Percentiles rank a stretch among this genome's conserved stretches.
Evolutionary conservation across 2,329 filamentous ascomycete genomes (phyloP).

Genomic region (Tolypocladium amazonense): DNA sequence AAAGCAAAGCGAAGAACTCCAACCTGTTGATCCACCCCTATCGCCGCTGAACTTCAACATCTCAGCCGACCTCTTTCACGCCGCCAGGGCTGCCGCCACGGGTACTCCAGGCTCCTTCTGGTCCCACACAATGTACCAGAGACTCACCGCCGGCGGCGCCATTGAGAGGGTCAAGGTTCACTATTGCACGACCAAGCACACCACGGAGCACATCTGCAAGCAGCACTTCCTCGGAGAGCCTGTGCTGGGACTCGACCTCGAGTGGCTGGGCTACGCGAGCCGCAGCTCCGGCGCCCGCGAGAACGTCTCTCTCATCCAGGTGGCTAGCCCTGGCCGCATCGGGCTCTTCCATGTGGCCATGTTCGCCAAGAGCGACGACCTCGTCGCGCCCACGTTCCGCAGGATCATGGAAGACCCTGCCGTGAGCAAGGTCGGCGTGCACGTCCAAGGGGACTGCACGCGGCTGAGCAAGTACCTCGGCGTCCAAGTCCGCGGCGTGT

Average conservation of each 20-base stretch:
- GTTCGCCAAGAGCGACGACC: constrained; percentile 40
- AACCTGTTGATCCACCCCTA: constrained; percentile 10
- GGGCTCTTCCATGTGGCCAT: constrained; percentile 72
- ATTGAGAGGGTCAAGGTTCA: constrained; percentile 54
- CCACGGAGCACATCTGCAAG: constrained; percentile 55
- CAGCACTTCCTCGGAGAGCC: constrained; percentile 57
- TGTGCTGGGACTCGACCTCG: constrained; percentile 79
- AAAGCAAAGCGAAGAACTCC: neutral
- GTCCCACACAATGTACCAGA: constrained; percentile 58
- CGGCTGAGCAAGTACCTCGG: constrained; percentile 56
- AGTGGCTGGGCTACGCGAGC: constrained; percentile 57
- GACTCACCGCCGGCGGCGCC: constrained; percentile 27
- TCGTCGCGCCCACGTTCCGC: constrained; percentile 62
- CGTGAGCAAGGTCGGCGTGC: constrained; percentile 68
- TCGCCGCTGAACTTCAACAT: constrained; percentile 20
- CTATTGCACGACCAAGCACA: constrained; percentile 61
- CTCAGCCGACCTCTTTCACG: constrained; percentile 17
- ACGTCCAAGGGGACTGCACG: constrained; percentile 59
- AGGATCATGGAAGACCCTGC: constrained; percentile 59
- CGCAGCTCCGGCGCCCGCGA: constrained; percentile 41
- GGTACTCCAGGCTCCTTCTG: constrained; percentile 48
- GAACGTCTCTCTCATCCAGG: constrained; percentile 73
- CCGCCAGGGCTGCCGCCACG: constrained; percentile 33
- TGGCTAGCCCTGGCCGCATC: constrained; percentile 67
- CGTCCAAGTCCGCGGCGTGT: constrained; percentile 53